A percentile compares a stretch with the other conserved stretches of the same genome.
Evolutionary conservation across 2,329 filamentous ascomycete genomes (phyloP).

Genomic region (Diplodia sapinea): DNA sequence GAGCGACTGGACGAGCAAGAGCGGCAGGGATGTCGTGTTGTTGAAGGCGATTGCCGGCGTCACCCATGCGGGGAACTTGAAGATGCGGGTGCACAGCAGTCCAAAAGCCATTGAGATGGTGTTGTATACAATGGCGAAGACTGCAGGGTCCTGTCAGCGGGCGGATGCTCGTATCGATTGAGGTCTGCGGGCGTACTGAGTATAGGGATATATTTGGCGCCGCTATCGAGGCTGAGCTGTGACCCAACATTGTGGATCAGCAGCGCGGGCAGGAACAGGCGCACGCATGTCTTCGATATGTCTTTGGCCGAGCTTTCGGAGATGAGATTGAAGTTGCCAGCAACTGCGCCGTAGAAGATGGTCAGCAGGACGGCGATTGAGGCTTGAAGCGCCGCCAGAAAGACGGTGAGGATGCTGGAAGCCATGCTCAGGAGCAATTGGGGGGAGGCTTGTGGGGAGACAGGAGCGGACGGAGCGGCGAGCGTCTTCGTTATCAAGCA

Average conservation of each 20-base stretch:
- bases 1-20: slow-evolving; percentile 60
- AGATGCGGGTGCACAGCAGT: slow-evolving; percentile 50
- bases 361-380: slow-evolving; percentile 61
- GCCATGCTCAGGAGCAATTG: slow-evolving; percentile 5
- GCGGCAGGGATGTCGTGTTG: slow-evolving; percentile 61
- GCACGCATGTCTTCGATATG: slow-evolving; percentile 59
- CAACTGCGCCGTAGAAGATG: slow-evolving; percentile 58
- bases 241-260: slow-evolving; percentile 60
- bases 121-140: slow-evolving; percentile 60
- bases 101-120: slow-evolving; percentile 57
- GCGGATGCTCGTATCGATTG: background rate
- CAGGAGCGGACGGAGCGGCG: background rate
- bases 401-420: slow-evolving; percentile 45
- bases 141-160: slow-evolving; percentile 36
- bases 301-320: slow-evolving; percentile 57
- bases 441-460: background rate
- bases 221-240: slow-evolving; percentile 56
- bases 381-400: slow-evolving; percentile 62
- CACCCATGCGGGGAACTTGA: slow-evolving; percentile 60
- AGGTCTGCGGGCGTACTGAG: slow-evolving; percentile 46
- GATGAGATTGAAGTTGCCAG: slow-evolving; percentile 58
- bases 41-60: slow-evolving; percentile 63
- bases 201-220: slow-evolving; percentile 56
- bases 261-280: slow-evolving; percentile 60
- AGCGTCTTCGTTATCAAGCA: background rate